Percentiles rank a stretch among this genome's conserved stretches.
Conservation (phyloP, 495 filamentous ascomycete genomes). For the Lasiosphaeris hirsuta region DNA sequence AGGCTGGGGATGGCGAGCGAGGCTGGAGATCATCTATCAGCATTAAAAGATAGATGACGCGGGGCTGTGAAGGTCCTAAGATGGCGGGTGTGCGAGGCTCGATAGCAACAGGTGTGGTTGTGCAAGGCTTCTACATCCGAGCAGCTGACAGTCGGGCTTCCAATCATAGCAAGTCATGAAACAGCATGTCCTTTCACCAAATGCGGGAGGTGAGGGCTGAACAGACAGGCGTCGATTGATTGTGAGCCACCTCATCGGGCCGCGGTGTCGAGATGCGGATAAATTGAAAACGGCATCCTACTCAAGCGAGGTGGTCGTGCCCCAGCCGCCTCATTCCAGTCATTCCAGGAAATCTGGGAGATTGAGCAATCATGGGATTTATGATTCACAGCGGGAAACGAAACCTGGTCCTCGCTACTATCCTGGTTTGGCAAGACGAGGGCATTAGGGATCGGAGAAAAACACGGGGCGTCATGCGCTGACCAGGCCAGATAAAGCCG, state of each 20-base stretch:
- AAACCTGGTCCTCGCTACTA: slow-evolving; percentile 2
- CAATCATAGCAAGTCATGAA: slow-evolving; percentile 19
- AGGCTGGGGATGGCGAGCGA: slow-evolving; percentile 11
- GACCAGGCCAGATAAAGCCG: slow-evolving; percentile 9
- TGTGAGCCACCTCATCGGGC: slow-evolving; percentile 4
- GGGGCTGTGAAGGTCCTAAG: slow-evolving; percentile 2
- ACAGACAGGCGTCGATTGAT: slow-evolving; percentile 8
- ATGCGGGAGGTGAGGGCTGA: slow-evolving; percentile 13
- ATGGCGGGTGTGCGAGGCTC: slow-evolving; percentile 9
- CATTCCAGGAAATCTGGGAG: slow-evolving; percentile 19
- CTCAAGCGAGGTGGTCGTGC: slow-evolving; percentile 4
- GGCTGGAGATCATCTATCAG: slow-evolving; percentile 15
- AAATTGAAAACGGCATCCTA: slow-evolving; percentile 17
- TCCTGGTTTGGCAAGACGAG: slow-evolving; percentile 13
- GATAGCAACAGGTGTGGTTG: slow-evolving; percentile 11
- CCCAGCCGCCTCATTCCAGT: slow-evolving; percentile 27
- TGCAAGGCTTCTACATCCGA: neutral
- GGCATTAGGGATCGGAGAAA: slow-evolving; percentile 15
- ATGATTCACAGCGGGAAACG: slow-evolving; percentile 21
- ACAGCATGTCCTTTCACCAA: slow-evolving; percentile 8
- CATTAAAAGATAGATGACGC: slow-evolving; percentile 21
- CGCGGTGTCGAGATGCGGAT: slow-evolving; percentile 18
- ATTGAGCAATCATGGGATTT: slow-evolving; percentile 19
- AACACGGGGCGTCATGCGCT: slow-evolving; percentile 16
- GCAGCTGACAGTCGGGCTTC: slow-evolving; percentile 18